Base-by-base conservation (phyloP, 192 early-diverging fungal genomes). In the Coemansia sp. region DNA sequence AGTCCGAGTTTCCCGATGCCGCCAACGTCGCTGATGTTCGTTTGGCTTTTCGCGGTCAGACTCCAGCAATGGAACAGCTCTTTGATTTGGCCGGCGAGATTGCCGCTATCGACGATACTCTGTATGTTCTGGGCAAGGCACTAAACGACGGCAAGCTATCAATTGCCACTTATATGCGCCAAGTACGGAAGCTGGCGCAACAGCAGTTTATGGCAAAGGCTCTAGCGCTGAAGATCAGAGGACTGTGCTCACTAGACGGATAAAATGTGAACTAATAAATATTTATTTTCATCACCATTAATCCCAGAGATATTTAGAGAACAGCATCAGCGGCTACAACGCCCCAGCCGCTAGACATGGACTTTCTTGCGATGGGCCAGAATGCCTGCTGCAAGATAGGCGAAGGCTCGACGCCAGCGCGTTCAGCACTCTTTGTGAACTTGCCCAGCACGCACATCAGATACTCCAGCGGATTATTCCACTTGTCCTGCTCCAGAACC, bases 181-280 rank as follows among this genome's bases (percentile, higher is more conserved):
- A 86, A 64, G 87, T 92, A 32, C 87, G 95, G 6, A 87, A 84
- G 40, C 82, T 98, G 18, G 89, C 94, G 0, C 82, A 92, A 61
- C 94, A 96, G 60, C 93, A 95, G 73, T 98, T 96, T 68, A 86
- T 95, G 89, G 92, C 93, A 41, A 85, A 93, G 43, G 93, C 91
- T 0, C 73, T 92, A 59, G 86, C 88, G 7, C 80, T 89, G 40
- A 94, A 92, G 74, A 87, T 91, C 49, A 78, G 88, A 7, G 53
- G 68, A 3, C 63, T 82, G 18, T 73, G 79, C 20, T 38, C 41
- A 4, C 40, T 77, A 6, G 66, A 77, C 45, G 44, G 12, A n/a
- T 47, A 55, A 37, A 59, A 22, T 1, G 32, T 12, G 24, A 24
- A 24, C 24, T 16, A 16, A 55, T 12, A 55, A n/a, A 49, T 49